Evolutionary conservation across 1,284 basidiomycete species (phyloP), one percentile per base, ranked within the genome.

Genomic region (Kalmanozyma brasiliensis): DNA sequence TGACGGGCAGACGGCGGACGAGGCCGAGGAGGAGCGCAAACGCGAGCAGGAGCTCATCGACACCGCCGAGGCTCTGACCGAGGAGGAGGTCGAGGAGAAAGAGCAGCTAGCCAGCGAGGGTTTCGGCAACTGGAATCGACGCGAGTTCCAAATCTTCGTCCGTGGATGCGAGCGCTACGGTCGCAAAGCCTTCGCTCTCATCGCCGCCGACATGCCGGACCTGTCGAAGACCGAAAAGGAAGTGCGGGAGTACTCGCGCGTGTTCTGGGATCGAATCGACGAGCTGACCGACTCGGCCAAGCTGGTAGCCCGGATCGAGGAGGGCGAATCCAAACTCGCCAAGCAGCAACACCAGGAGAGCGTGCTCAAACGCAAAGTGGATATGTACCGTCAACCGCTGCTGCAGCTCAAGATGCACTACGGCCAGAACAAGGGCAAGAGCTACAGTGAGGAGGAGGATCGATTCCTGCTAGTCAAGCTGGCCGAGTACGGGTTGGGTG

Each of bases 361-460:
- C 16, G 52, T 76, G n/a, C 51, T 81, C 23, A 59, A 63, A 9
- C 61, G 65, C 22, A 75, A 73, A 40, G 71, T 81, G 10, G 33
- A 51, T 20, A 35, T 57, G 4, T 79, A 74, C 49, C 49, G 51
- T 13, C 41, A 53, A 33, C 79, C 79, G 16, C 59, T 78, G 32
- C 51, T 73, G n/a, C 72, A 81, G 59, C 51, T 81, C 34, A 77
- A 79, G 56, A 37, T 81, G n/a, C 52, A 58, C 23, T 80, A 81
- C 46, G 74, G 73, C 32, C 74, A 80, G 60, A 72, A 57, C 94
- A 95, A 68, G 94, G 76, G 77, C 48, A 98, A 97, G 80, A 90
- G 92, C 4, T 98, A 97, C 83, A 91, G 88, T 29, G 95, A 99
- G 74, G 95, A 98, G 79, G 96, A 98, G 80, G 96, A 98, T 79